Evolutionary conservation across 177 flowering plant species (phyloP).

Genomic region (Vitis hybrid): DNA sequence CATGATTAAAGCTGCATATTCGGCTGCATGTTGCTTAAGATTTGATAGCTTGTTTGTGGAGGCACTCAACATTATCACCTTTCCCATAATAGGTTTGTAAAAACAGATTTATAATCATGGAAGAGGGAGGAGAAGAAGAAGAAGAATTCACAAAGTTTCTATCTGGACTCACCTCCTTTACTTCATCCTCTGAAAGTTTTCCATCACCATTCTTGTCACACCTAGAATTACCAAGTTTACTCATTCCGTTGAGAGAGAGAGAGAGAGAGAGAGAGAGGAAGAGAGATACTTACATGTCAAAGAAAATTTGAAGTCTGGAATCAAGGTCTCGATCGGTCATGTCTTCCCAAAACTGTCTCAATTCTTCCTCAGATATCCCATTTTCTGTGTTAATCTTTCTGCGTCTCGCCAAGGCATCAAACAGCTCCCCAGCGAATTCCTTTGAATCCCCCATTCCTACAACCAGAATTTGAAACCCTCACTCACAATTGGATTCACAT

Average conservation of each 20-base stretch:
- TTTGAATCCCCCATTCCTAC: constrained; percentile 83
- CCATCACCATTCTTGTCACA: constrained; percentile 99
- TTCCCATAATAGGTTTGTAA: constrained; percentile 7
- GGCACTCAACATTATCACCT: constrained; percentile 90
- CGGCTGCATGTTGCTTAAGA: constrained; percentile 67
- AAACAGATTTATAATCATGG: constrained; percentile 5
- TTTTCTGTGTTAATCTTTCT: constrained; percentile 34
- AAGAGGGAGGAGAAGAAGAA: constrained; percentile 8
- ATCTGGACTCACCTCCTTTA: constrained; percentile 56
- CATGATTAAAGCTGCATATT: constrained; percentile 88
- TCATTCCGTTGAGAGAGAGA: neutral
- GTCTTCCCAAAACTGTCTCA: constrained; percentile 79
- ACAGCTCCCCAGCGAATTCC: constrained; percentile 79
- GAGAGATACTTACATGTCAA: constrained; percentile 72
- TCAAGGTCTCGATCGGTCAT: constrained; percentile 73
- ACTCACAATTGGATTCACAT: neutral
- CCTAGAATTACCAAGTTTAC: constrained; percentile 36
- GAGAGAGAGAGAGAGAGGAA: neutral
- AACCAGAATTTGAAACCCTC: neutral
- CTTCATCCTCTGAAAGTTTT: constrained; percentile 83
- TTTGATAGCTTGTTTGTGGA: constrained; percentile 80
- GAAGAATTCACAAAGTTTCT: neutral
- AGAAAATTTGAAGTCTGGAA: constrained; percentile 85
- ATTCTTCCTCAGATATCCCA: constrained; percentile 54
- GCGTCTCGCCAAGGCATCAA: constrained; percentile 74